A percentile compares a stretch with the other conserved stretches of the same genome.
Evolutionary conservation across 148 eudicot species (phyloP).

Genomic region (Spergularia marina): DNA sequence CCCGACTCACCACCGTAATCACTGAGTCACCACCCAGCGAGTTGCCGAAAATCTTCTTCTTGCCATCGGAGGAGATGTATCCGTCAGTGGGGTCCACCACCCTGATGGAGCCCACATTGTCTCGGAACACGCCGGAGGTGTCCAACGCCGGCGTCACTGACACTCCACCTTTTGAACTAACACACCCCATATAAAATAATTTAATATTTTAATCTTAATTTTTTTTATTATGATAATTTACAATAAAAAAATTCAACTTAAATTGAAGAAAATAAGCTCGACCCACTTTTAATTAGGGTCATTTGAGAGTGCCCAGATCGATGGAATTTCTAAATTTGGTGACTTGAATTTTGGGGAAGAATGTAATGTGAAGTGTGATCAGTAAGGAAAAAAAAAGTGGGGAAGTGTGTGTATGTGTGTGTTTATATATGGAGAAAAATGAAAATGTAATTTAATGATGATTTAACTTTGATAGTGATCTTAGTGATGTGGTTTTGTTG

Average conservation of each 20-base stretch:
- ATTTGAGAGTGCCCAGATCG: constrained; percentile 39
- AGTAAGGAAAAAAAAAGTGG: neutral
- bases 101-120: constrained; percentile 45
- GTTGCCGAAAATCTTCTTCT: constrained; percentile 4
- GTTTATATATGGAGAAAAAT: neutral
- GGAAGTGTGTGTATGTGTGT: neutral
- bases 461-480: constrained; percentile 11
- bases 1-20: constrained; percentile 28
- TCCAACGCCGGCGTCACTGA: constrained; percentile 84
- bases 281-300: constrained; percentile 21
- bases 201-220: neutral
- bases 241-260: neutral
- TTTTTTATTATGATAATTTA: neutral
- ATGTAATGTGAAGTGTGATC: neutral
- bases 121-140: constrained; percentile 56
- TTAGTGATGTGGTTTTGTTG: constrained; percentile 19
- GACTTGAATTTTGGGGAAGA: neutral
- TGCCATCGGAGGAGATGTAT: constrained; percentile 5
- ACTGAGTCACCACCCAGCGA: constrained; percentile 19
- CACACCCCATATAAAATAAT: constrained; percentile 67
- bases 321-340: neutral
- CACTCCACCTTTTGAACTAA: constrained; percentile 78
- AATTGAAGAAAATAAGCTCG: neutral
- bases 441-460: neutral
- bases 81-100: constrained; percentile 30